Evolutionary conservation across 352 stramenopile genomes (phyloP), one percentile per base, ranked within the genome.

Genomic region (Albugo candida): DNA sequence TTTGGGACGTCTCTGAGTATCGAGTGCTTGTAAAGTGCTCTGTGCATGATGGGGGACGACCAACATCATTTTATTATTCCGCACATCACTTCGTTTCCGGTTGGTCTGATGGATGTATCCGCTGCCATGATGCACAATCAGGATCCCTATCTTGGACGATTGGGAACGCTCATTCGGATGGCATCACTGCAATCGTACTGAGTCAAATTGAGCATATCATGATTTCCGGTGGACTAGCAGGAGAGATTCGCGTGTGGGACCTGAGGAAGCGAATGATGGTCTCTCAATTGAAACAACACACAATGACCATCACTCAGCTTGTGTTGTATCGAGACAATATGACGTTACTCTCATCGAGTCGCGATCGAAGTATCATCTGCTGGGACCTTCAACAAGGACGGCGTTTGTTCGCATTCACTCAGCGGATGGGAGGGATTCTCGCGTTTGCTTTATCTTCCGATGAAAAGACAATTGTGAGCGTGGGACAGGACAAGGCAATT

Each of bases 381-480:
- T 97, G 88, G 86, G 85, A 96, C 53, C 59, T 96, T 49, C 69
- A 81, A 31, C 68, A 67, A 35, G 86, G 96, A 61, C 80, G 68
- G 8, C 70, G 74, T 42, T 69, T 93, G 47, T 81, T 69, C 45
- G 84, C 66, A 52, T 84, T 96, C 52, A 89, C 84, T 42, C 86
- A 96, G 55, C 71, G 86, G 46, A 95, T 96, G 82, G 88, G 88
- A 37, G 83, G 80, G 18, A 86, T 97, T 60, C 94, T 96, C 61
- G 83, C 71, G 1, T 69, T 96, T 44, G 80, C 85, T 44, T 60
- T 96, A n/a, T 79, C 69, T 12, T 47, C 61, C 14, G 78, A 95
- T 59, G 64, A 96, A 53, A 81, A 60, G n/a, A 61, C 87, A 37
- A 81, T 96, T 35, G 59, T 96, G 18, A 95, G 79, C 37, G 81